Percentiles rank a stretch among this genome's conserved stretches.
Evolutionary conservation across 495 filamentous ascomycete genomes (phyloP).

Genomic region (Neurospora sublineolata): DNA sequence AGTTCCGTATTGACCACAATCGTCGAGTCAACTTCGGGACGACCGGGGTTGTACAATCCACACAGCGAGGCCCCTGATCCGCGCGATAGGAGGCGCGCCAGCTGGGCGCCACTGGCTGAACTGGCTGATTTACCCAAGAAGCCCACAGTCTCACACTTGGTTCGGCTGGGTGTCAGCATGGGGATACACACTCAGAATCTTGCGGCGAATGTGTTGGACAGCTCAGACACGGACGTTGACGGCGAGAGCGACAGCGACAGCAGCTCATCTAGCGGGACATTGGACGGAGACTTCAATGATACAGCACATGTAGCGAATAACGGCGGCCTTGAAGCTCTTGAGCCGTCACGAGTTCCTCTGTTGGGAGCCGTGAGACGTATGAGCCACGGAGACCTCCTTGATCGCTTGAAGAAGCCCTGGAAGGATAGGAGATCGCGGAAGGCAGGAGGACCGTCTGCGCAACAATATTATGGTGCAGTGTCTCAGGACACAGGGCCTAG

Average conservation of each 20-base stretch:
- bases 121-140: conserved; percentile 35
- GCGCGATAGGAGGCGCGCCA: conserved; percentile 22
- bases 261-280: conserved; percentile 17
- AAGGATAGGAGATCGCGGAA: conserved; percentile 9
- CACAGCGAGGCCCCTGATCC: conserved; percentile 13
- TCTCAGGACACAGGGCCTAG: background rate
- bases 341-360: conserved; percentile 13
- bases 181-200: conserved; percentile 71
- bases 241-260: conserved; percentile 37
- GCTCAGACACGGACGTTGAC: conserved; percentile 24
- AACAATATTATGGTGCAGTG: conserved; percentile 7
- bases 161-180: conserved; percentile 48
- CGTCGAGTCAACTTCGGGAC: conserved; percentile 24
- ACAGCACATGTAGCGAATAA: conserved; percentile 14
- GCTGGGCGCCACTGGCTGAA: conserved; percentile 25
- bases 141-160: conserved; percentile 53
- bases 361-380: conserved; percentile 19
- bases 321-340: conserved; percentile 11
- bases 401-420: conserved; percentile 5
- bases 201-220: conserved; percentile 50
- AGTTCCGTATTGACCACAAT: conserved; percentile 18
- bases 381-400: conserved; percentile 26
- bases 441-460: background rate
- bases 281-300: conserved; percentile 24
- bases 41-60: conserved; percentile 19